Percentiles rank a stretch among this genome's conserved stretches.
These are phyloP conservation scores for Cornus kousa DNA, from an alignment of 148 eudicot genomes.

Conservation along the genomic window DNA sequence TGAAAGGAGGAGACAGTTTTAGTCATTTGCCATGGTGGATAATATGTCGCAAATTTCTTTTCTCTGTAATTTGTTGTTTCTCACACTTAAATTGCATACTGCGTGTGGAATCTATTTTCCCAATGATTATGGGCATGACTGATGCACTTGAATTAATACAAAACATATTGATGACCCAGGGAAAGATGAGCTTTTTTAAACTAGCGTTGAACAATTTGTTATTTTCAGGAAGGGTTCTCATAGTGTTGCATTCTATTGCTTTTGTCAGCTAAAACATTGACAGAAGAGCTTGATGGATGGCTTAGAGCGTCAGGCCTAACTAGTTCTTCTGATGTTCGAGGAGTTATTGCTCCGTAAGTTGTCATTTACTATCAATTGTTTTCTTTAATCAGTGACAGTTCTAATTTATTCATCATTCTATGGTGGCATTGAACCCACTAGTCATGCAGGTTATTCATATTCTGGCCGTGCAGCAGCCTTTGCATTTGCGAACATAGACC, in stretches of 20 bases:
- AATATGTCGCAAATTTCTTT: too few species aligned
- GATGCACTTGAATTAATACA: not conserved
- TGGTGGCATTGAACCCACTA: constrained; percentile 33
- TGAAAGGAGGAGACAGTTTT: too few species aligned
- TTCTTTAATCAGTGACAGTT: not conserved
- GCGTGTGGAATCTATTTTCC: too few species aligned
- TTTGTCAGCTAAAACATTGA: constrained; percentile 63
- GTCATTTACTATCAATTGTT: not conserved
- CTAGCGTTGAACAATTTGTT: not conserved
- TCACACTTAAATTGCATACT: too few species aligned
- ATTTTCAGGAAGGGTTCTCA: not conserved
- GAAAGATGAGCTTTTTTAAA: not conserved
- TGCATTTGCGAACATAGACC: constrained; percentile 93
- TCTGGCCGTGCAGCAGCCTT: constrained; percentile 98
- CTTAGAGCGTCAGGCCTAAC: constrained; percentile 56
- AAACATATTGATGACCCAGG: not conserved
- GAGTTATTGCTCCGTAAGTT: constrained; percentile 99
- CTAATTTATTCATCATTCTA: constrained; percentile 9
- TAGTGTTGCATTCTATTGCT: constrained; percentile 13
- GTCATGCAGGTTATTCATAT: constrained; percentile 99
- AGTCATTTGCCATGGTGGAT: too few species aligned
- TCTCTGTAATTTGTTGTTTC: too few species aligned
- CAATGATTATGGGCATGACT: too few species aligned
- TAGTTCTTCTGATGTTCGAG: constrained; percentile 90
- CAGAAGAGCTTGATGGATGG: constrained; percentile 87